These are phyloP conservation scores for Dorcoceras hygrometricum DNA, from an alignment of 257 asterid genomes.

Conservation along the genomic window DNA sequence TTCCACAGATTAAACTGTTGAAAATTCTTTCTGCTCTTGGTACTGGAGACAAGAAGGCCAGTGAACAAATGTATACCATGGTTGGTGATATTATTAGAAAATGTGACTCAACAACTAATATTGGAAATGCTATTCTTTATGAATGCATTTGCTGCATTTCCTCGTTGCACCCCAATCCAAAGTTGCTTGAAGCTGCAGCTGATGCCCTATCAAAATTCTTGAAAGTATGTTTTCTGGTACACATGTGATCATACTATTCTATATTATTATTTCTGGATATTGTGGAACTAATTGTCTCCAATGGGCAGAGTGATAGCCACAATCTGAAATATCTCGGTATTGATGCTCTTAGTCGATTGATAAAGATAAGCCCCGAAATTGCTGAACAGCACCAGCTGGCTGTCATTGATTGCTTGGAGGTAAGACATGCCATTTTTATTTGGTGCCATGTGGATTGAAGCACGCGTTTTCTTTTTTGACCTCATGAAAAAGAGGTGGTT, in stretches of 20 bases:
- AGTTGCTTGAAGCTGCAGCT: constrained; percentile 86
- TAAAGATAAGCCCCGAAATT: constrained; percentile 88
- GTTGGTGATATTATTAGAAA: constrained; percentile 83
- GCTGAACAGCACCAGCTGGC: constrained; percentile 98
- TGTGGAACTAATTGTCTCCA: constrained; percentile 18
- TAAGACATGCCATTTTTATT: constrained; percentile 30
- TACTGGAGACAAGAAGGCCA: constrained; percentile 84
- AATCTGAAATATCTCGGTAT: constrained; percentile 96
- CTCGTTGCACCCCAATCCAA: constrained; percentile 80
- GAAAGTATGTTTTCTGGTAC: constrained; percentile 50
- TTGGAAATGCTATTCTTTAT: constrained; percentile 90
- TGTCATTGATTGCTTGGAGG: constrained; percentile 98
- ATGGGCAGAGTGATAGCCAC: constrained; percentile 93
- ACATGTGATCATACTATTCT: constrained; percentile 7
- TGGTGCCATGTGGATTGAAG: constrained; percentile 12
- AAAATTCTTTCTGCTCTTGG: constrained; percentile 79
- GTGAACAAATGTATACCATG: constrained; percentile 93
- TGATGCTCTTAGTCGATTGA: constrained; percentile 94
- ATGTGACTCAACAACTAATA: constrained; percentile 78
- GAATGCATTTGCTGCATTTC: constrained; percentile 92
- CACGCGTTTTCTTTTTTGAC: constrained; percentile 18
- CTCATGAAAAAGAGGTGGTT: constrained; percentile 3
- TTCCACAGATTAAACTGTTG: constrained; percentile 73
- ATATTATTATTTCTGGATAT: constrained; percentile 2
- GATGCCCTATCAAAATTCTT: constrained; percentile 82